Conservation (phyloP, 2,329 filamentous ascomycete species). For the Ophiobolus disseminans region DNA sequence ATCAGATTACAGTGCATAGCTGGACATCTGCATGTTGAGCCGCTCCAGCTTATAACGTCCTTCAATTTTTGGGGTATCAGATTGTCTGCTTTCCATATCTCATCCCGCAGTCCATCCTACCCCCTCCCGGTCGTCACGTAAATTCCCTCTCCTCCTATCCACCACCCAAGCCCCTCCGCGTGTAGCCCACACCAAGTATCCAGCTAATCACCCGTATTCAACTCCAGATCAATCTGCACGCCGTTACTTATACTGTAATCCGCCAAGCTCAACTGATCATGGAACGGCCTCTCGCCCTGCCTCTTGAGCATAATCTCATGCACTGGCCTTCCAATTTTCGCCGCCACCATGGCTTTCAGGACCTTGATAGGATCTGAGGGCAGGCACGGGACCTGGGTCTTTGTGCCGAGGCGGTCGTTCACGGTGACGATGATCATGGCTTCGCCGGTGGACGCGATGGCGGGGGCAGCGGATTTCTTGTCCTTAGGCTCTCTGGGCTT, state of each 20-base stretch:
- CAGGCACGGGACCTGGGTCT: slow-evolving; percentile 88
- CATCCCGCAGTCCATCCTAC: background rate
- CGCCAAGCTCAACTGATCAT: slow-evolving; percentile 83
- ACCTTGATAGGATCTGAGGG: slow-evolving; percentile 82
- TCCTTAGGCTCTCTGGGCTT: slow-evolving; percentile 41
- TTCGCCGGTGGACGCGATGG: slow-evolving; percentile 55
- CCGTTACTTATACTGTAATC: slow-evolving; percentile 96
- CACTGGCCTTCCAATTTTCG: slow-evolving; percentile 84
- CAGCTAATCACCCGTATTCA: slow-evolving; percentile 45
- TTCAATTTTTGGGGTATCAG: background rate
- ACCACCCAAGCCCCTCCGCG: background rate
- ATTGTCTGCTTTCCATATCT: no score
- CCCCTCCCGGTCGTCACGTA: background rate
- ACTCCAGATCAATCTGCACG: slow-evolving; percentile 64
- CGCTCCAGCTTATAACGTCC: background rate
- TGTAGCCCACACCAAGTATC: no score
- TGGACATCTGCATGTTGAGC: no score
- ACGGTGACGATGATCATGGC: slow-evolving; percentile 94
- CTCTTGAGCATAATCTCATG: slow-evolving; percentile 92
- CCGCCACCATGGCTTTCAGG: slow-evolving; percentile 91
- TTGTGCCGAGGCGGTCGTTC: slow-evolving; percentile 96
- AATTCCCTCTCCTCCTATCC: background rate
- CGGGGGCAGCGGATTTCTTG: slow-evolving; percentile 36
- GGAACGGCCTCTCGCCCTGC: slow-evolving; percentile 92
- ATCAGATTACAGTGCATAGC: no score